These are phyloP conservation scores for Bremia lactucae DNA, from an alignment of 352 stramenopile genomes.

Conservation along the genomic window DNA sequence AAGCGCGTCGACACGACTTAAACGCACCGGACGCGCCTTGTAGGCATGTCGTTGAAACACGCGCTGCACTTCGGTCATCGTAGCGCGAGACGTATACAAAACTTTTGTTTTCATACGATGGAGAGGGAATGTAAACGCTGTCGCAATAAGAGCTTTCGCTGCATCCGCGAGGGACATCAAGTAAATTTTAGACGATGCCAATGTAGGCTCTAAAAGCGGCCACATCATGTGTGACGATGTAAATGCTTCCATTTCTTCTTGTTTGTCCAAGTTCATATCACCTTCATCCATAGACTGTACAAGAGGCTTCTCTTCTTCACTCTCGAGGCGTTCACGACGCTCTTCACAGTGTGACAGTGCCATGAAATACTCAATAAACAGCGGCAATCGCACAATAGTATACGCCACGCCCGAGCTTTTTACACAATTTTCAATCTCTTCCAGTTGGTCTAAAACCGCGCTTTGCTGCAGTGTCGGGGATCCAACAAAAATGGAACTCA, in stretches of 20 bases:
- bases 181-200: slow-evolving; percentile 34
- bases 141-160: slow-evolving; percentile 37
- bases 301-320: slow-evolving; percentile 25
- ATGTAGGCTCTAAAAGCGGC: slow-evolving; percentile 30
- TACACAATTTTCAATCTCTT: slow-evolving; percentile 51
- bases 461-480: slow-evolving; percentile 19
- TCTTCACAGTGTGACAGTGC: slow-evolving; percentile 26
- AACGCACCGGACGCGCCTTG: slow-evolving; percentile 24
- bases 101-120: slow-evolving; percentile 30
- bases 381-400: slow-evolving; percentile 47
- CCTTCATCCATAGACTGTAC: neutral
- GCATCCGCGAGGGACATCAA: slow-evolving; percentile 46
- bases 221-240: slow-evolving; percentile 22
- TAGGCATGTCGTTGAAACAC: slow-evolving; percentile 27
- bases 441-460: slow-evolving; percentile 38
- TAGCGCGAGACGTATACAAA: slow-evolving; percentile 36
- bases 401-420: slow-evolving; percentile 48
- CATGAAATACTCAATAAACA: slow-evolving; percentile 79
- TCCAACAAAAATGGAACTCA: slow-evolving; percentile 57
- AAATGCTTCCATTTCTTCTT: slow-evolving; percentile 1
- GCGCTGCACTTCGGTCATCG: slow-evolving; percentile 35
- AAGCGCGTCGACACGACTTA: slow-evolving; percentile 35
- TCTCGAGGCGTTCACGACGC: slow-evolving; percentile 5
- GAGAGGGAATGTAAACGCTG: slow-evolving; percentile 46
- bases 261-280: slow-evolving; percentile 4